phyloP scores from a whole-genome alignment of 768 basidiomycete genomes.

The Leccinum broughii region DNA sequence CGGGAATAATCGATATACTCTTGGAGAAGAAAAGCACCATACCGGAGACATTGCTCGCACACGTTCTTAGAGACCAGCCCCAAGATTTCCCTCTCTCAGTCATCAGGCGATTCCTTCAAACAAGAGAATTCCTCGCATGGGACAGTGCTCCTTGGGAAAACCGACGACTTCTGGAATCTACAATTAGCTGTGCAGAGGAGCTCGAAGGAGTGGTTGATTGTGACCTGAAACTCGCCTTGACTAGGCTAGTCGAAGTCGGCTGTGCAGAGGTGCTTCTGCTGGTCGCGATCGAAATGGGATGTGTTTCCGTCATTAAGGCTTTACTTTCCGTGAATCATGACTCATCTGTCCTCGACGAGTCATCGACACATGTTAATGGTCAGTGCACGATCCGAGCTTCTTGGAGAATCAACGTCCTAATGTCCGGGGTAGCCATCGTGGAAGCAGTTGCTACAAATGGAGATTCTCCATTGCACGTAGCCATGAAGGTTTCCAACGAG shows the following conservation, averaged over 20 bases:
- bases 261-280: conserved; percentile 6
- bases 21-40: neutral
- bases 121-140: neutral
- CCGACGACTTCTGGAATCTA: neutral
- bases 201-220: neutral
- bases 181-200: neutral
- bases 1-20: neutral
- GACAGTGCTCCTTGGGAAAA: neutral
- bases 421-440: too few species aligned
- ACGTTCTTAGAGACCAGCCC: neutral
- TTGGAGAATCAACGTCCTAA: too few species aligned
- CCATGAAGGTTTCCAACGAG: neutral
- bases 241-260: conserved; percentile 1
- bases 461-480: neutral
- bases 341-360: neutral
- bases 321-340: neutral
- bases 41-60: neutral
- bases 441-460: neutral
- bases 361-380: neutral
- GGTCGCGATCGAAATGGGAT: conserved; percentile 10
- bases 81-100: conserved; percentile 1
- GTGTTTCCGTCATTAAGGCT: neutral
- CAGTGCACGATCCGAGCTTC: neutral
- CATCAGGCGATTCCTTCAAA: conserved; percentile 1
- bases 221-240: neutral